These are phyloP conservation scores for Phytophthora chlamydospora DNA, from an alignment of 352 stramenopile genomes.

Conservation along the genomic window DNA sequence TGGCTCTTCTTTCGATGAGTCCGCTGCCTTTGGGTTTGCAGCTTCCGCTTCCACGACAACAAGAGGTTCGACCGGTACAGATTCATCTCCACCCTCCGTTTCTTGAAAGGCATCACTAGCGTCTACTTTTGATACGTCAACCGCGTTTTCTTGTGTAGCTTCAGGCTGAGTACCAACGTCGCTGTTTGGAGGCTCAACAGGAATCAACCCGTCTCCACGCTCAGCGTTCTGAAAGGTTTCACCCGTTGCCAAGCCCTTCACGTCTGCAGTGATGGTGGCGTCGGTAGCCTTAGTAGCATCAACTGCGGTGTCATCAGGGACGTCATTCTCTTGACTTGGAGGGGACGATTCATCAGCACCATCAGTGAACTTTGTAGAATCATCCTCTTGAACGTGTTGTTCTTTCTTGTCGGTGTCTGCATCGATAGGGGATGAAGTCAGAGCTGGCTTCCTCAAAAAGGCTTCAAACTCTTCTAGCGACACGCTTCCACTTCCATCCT, in stretches of 20 bases:
- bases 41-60: conserved; percentile 4
- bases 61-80: conserved; percentile 3
- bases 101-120: background rate
- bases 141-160: background rate
- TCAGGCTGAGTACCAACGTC: too few relatives aligned
- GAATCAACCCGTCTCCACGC: conserved; percentile 17
- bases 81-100: conserved; percentile 17
- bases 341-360: background rate
- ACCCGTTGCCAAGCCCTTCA: background rate
- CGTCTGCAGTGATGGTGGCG: background rate
- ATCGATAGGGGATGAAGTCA: background rate
- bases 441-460: conserved; percentile 29
- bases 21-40: background rate
- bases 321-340: background rate
- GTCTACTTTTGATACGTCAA: background rate
- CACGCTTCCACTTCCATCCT: conserved; percentile 57
- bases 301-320: background rate
- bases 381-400: too few relatives aligned
- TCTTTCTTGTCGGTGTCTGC: background rate
- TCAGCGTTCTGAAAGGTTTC: conserved; percentile 7
- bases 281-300: background rate
- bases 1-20: background rate
- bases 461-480: conserved; percentile 62
- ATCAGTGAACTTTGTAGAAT: background rate
- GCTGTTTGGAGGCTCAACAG: background rate